Evolutionary conservation across 2,329 filamentous ascomycete species (phyloP), one percentile per base, ranked within the genome.

Genomic region (Botrytis tulipae): DNA sequence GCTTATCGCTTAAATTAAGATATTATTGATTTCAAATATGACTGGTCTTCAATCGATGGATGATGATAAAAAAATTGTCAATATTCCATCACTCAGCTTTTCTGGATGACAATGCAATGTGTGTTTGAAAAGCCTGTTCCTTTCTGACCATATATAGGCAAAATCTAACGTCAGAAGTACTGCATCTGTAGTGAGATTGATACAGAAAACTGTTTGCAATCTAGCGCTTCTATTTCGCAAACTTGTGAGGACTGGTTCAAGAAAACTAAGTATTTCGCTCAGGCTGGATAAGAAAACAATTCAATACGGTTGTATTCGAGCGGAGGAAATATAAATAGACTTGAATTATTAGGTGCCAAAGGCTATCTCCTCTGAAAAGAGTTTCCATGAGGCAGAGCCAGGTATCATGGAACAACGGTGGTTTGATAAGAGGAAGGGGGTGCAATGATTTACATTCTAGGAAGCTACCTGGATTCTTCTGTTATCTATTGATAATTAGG

Each of bases 21-120:
- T 75, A 22, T 20, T 35, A 32, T 75, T 60, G 74, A 85, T 83
- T 0, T 77, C 79, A 42, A 84, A 85, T 60, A 73, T 86, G 5
- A 76, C 80, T 0, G 83, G 84, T 67, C 78, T 85, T 3, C 80
- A 79, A 1, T 68, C 85, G 54, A 79, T 74, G 0, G 80, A 84
- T 14, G 80, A 82, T 29, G 83, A 84, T 70, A 82, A 76, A 0
- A 0, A 82, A 76, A 12, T 75, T 85, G 0, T 74, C 79, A 10
- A 78, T 86, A 2, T 86, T 85, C 51, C 82, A 85, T 73, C 81
- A 84, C 72, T 82, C 80, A 0, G 82, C 82, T 29, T 72, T 72
- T n/a, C 42, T 51, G 8, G 62, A 29, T 59, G 12, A 3, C 71
- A 72, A 32, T 29, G 18, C 12, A 20, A 40, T 25, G n/a, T 25